Evolutionary conservation across 352 stramenopile genomes (phyloP).

Genomic region (Phytophthora capsici): DNA sequence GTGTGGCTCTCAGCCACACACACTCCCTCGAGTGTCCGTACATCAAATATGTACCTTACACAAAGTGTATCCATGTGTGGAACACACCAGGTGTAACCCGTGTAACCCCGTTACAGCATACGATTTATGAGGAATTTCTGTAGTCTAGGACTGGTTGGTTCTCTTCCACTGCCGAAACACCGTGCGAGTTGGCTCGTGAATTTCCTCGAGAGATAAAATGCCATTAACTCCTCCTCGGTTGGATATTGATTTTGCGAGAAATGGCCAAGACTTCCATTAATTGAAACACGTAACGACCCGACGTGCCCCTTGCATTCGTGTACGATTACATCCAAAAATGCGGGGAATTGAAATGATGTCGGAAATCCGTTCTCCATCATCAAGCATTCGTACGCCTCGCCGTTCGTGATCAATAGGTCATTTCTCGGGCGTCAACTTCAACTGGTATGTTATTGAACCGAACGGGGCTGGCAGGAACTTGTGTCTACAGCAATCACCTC

Average conservation of each 20-base stretch:
- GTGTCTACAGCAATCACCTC: slow-evolving; percentile 17
- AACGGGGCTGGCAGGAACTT: slow-evolving; percentile 3
- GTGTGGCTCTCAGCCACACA: no score
- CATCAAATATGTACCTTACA: no score
- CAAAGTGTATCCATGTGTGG: no score
- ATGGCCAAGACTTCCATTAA: slow-evolving; percentile 4
- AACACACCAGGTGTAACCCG: no score
- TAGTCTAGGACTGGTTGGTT: not conserved
- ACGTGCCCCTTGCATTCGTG: slow-evolving; percentile 25
- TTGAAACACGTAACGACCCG: slow-evolving; percentile 10
- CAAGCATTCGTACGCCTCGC: slow-evolving; percentile 15
- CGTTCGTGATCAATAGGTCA: slow-evolving; percentile 23
- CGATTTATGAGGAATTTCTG: not conserved
- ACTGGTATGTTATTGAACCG: not conserved
- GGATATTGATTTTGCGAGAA: not conserved
- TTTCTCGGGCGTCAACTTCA: slow-evolving; percentile 20
- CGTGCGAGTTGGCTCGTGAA: not conserved
- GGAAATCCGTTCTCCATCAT: no score
- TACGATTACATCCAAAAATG: slow-evolving; percentile 16
- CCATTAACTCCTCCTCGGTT: slow-evolving; percentile 13
- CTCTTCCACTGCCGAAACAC: not conserved
- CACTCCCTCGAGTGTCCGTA: no score
- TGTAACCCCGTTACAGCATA: no score
- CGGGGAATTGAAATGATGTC: not conserved
- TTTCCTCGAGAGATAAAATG: slow-evolving; percentile 1